Base-by-base conservation (phyloP, 2,329 filamentous ascomycete species). In the Colletotrichum siamense region DNA sequence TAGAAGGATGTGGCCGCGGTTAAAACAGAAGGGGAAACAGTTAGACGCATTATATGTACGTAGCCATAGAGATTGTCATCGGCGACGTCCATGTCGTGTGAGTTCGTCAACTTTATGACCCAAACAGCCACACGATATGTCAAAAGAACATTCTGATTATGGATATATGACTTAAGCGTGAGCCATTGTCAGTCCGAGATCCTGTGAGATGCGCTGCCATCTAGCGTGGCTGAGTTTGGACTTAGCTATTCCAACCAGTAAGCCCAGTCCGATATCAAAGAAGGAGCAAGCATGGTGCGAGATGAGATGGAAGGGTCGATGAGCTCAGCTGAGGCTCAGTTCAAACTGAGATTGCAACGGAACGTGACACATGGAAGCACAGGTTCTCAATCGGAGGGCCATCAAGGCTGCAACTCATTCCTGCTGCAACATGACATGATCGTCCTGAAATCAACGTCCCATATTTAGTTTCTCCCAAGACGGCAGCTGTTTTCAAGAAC, bases 61-160 rank as follows among this genome's bases (percentile, higher is more conserved):
- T 18, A 44, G 8, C 0, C 34, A 36, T 0, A 44, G 39, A 44
- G 3, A 2, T 44, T 44, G 39, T 2, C 2, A 10, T 18, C 39
- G 3, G 18, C 34, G 34, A 36, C 15, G 34, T 44, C 39, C 8
- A 44, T 44, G 39, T 44, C 4, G 16, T n/a, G 36, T 9, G 36
- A 5, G 16, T 18, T 44, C 16, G 5, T 44, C 39, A 6, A 44
- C 2, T 44, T 18, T n/a, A 10, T n/a, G 39, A 44, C 1, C 16
- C 2, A 4, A 36, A 18, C 2, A 8, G 2, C 36, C 1, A 5
- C 36, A 44, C 5, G 1, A 18, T 10, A n/a, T 3, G 18, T 1
- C 16, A n/a, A 18, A 18, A 44, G 39, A 44, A 44, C 7, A 18
- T 44, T 18, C 39, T n/a, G 16, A 3, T 44, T 18, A 44, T 18